phyloP scores from a whole-genome alignment of 2,329 filamentous ascomycete species.

The Ceratocystis variospora region DNA sequence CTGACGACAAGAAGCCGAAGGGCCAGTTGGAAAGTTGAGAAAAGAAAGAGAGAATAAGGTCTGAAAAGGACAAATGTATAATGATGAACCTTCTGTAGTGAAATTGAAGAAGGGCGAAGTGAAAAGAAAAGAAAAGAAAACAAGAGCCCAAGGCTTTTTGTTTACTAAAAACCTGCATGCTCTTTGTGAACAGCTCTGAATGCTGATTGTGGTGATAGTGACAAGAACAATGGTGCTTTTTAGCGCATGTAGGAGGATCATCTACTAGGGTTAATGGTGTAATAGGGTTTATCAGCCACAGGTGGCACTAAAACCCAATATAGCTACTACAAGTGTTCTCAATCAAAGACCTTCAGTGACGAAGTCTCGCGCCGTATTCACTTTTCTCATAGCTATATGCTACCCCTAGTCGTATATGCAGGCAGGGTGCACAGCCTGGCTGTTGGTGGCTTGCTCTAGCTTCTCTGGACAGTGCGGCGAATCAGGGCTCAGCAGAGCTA shows the following conservation, averaged over 20 bases:
- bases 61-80: background rate
- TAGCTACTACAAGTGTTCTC: background rate
- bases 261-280: background rate
- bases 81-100: background rate
- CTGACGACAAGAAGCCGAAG: background rate
- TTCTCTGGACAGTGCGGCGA: background rate
- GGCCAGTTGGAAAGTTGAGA: background rate
- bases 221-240: background rate
- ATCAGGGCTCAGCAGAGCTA: background rate
- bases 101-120: background rate
- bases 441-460: background rate
- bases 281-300: background rate
- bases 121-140: background rate
- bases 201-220: background rate
- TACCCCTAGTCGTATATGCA: background rate
- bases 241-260: background rate
- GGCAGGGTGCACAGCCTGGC: background rate
- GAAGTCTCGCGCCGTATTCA: background rate
- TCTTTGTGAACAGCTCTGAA: background rate
- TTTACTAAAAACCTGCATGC: background rate
- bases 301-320: background rate
- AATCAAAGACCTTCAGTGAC: background rate
- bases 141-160: background rate
- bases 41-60: background rate
- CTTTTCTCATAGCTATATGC: background rate